phyloP scores from a whole-genome alignment of 2,329 filamentous ascomycete species.

The Corynespora cassiicola region DNA sequence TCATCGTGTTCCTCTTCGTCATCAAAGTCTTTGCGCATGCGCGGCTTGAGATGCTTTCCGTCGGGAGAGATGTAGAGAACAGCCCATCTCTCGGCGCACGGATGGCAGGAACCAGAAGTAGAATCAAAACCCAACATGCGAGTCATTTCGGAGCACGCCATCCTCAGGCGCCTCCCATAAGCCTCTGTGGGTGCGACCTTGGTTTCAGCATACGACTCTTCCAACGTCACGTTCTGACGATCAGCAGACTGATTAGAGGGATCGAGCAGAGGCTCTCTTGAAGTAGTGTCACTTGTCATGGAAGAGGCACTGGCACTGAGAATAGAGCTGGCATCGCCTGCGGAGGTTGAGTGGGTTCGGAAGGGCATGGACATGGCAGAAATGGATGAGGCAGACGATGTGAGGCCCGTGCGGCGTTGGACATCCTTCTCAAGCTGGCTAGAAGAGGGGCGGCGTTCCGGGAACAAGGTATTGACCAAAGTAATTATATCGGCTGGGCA shows the following conservation, averaged over 20 bases:
- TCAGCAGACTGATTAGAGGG: slow-evolving; percentile 24
- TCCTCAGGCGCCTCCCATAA: slow-evolving; percentile 62
- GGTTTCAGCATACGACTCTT: slow-evolving; percentile 41
- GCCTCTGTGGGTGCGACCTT: slow-evolving; percentile 57
- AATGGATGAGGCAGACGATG: slow-evolving; percentile 57
- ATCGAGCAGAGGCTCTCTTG: slow-evolving; percentile 68
- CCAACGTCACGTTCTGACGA: slow-evolving; percentile 22
- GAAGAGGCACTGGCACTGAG: slow-evolving; percentile 77
- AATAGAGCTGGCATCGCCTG: slow-evolving; percentile 69
- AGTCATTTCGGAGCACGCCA: slow-evolving; percentile 74
- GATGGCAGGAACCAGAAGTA: slow-evolving; percentile 73
- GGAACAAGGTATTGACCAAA: slow-evolving; percentile 83
- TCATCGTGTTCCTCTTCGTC: slow-evolving; percentile 70
- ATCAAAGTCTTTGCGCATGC: slow-evolving; percentile 75
- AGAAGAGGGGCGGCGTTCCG: slow-evolving; percentile 72
- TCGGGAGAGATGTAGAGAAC: slow-evolving; percentile 79
- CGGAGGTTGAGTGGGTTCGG: slow-evolving; percentile 59
- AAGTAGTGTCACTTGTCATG: slow-evolving; percentile 74
- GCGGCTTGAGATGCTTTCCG: slow-evolving; percentile 71
- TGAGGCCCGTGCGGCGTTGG: slow-evolving; percentile 54
- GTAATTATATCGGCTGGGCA: slow-evolving; percentile 81
- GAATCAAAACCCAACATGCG: slow-evolving; percentile 69
- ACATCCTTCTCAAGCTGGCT: slow-evolving; percentile 51
- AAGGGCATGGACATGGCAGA: slow-evolving; percentile 58
- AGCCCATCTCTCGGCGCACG: slow-evolving; percentile 83